Evolutionary conservation across 371 early-diverging fungal genomes (phyloP), one percentile per base, ranked within the genome.

Genomic region (Mucor racemosus): DNA sequence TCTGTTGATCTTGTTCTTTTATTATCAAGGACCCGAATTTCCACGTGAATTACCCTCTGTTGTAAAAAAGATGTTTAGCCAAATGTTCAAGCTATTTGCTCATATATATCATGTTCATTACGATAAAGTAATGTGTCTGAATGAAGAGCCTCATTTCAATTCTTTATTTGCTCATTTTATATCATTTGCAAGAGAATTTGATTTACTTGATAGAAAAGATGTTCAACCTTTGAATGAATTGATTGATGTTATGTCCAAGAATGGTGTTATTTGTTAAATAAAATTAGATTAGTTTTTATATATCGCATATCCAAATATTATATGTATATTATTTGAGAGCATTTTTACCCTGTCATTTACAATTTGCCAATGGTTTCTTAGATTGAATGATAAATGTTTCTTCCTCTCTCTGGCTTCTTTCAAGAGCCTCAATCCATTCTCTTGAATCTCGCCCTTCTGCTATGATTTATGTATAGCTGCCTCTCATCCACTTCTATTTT

Each of bases 101-200:
- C 99, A 98, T 73, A 92, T 98, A 34, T 98, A 95, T 76, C 93
- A 94, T 77, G 73, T 87, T 15, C 99, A 98, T 72, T 95, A 92
- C 65, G 94, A 93, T 61, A 89, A 91, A 75, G 85, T 97, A 40
- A 76, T 95, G 42, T 88, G 90, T 60, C 78, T 97, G 17, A 83
- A 86, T 55, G 88, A 91, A 62, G 97, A 98, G 69, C 90, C 90
- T 0, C 97, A 98, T 69, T 88, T 97, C 69, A 97, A 98, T 79
- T 94, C 97, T 4, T 81, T 97, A 14, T 95, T 96, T 85, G 94
- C 96, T 5, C 97, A 98, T 71, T 94, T 97, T 74, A 85, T 95
- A 42, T 91, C 93, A 11, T 98, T 98, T 81, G 89, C 90, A 5
- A 85, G 88, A 60, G 96, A 96, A 76, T 98, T 97, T 80, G 95